A percentile compares a stretch with the other conserved stretches of the same genome.
phyloP scores from a whole-genome alignment of 176 grass and related monocot genomes.

The Triticum dicoccoides region DNA sequence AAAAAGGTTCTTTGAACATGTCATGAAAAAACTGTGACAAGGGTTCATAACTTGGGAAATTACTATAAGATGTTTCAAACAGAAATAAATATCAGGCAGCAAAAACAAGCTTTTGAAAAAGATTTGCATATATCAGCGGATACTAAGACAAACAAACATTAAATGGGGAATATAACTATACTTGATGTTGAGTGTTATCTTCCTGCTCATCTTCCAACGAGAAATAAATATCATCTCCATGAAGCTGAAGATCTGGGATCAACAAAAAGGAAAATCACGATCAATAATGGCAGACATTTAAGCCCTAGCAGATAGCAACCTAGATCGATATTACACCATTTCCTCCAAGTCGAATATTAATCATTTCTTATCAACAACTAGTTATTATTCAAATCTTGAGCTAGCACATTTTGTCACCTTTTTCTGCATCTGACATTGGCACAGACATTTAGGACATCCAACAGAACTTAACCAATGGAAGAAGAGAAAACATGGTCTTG shows the following conservation, averaged over 20 bases:
- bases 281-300: not conserved
- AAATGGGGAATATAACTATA: slow-evolving; percentile 41
- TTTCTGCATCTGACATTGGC: not conserved
- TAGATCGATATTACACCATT: not conserved
- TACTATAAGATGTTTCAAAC: not conserved
- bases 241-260: slow-evolving; percentile 83
- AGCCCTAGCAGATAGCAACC: not conserved
- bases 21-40: not conserved
- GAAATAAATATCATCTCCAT: slow-evolving; percentile 97
- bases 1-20: slow-evolving; percentile 2
- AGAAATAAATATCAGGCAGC: not conserved
- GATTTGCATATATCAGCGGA: not conserved
- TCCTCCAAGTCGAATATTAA: not conserved
- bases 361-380: slow-evolving; percentile 5
- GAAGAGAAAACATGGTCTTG: not conserved
- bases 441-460: not conserved
- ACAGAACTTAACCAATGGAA: not conserved
- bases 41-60: not conserved
- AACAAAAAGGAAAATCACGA: slow-evolving; percentile 18
- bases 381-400: not conserved
- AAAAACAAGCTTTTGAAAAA: not conserved
- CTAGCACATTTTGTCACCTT: not conserved
- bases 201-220: slow-evolving; percentile 84
- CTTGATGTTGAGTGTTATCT: slow-evolving; percentile 73
- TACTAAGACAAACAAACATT: slow-evolving; percentile 3